A percentile compares a stretch with the other conserved stretches of the same genome.
These are phyloP conservation scores for Aspergillus floridensis DNA, from an alignment of 2,329 filamentous ascomycete genomes.

Conservation along the genomic window DNA sequence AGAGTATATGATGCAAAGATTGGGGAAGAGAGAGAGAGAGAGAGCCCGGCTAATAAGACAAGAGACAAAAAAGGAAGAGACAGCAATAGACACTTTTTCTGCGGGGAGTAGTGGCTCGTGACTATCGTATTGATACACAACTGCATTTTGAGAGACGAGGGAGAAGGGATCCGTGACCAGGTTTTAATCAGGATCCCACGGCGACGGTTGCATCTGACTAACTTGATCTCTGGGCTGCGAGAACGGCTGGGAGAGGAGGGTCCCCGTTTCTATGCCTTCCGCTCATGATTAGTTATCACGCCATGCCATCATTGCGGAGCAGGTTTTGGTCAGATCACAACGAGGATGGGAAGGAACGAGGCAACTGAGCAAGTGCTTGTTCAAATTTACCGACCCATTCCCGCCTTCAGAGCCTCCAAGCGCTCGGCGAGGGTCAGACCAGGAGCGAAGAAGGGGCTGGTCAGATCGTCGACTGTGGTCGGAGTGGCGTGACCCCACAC, in stretches of 20 bases:
- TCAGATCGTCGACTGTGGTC: constrained; percentile 40
- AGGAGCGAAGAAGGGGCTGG: constrained; percentile 35
- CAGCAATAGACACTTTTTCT: not conserved
- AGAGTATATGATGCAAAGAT: not conserved
- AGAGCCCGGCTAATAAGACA: not conserved
- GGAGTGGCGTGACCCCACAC: constrained; percentile 51
- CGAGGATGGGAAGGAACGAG: not conserved
- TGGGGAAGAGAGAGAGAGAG: not conserved
- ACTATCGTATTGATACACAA: not conserved
- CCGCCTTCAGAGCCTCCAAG: constrained; percentile 31
- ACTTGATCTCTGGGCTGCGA: no score
- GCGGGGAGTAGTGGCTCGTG: not conserved
- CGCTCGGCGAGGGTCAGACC: constrained; percentile 37
- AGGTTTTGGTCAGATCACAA: no score
- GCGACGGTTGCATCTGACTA: no score
- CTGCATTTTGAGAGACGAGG: not conserved
- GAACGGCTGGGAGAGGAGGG: no score
- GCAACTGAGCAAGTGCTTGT: constrained; percentile 1
- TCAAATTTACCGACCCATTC: constrained; percentile 17
- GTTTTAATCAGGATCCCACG: no score
- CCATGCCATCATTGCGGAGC: no score
- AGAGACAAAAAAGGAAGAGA: not conserved
- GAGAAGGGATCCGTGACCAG: not conserved
- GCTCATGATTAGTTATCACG: no score
- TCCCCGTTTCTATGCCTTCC: no score